Evolutionary conservation across 768 basidiomycete species (phyloP), one percentile per base, ranked within the genome.

Genomic region (Coprinopsis marcescibilis): DNA sequence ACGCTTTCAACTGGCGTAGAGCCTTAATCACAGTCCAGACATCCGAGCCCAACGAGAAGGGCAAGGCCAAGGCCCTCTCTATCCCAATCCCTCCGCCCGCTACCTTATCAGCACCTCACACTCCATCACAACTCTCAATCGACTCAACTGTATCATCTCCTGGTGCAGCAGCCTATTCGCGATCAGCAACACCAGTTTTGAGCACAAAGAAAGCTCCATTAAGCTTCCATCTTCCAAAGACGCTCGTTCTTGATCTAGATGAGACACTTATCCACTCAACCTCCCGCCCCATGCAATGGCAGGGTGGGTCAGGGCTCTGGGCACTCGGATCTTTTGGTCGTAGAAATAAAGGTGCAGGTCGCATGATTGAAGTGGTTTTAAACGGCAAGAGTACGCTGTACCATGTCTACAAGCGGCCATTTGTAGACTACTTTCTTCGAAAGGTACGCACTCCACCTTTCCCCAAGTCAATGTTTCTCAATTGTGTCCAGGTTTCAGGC

Each of bases 251-350:
- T 35, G 96, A 99, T 68, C 74, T 99, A 43, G 96, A 99, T 63
- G 96, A 99, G 69, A 99, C 96, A 1, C 80, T 99, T 39, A 98
- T 98, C 48, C 96, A 99, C 61, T 96, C 94, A 2, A 98, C 96
- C 0, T 89, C 92, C 14, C 76, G 91, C 29, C 85, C 89, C 20
- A 72, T 86, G 26, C 63, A 69, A 42, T 62, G 71, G 57, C 68
- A 55, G 57, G 68, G 55, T 25, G 75, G 82, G 19, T 75, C 78
- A 2, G 80, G 83, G 26, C 66, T 87, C 12, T 72, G 90, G 48
- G 83, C 81, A 17, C 63, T 83, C 36, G 68, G 75, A 24, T 64
- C 72, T 41, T 64, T 77, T 49, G 66, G 76, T 43, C 58, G 77
- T 55, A 64, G 78, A 56, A 80, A 85, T 61, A 79, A 80, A 61